These are phyloP conservation scores for Byssoonygena ceratinophila DNA, from an alignment of 2,329 filamentous ascomycete species.

Conservation along the genomic window DNA sequence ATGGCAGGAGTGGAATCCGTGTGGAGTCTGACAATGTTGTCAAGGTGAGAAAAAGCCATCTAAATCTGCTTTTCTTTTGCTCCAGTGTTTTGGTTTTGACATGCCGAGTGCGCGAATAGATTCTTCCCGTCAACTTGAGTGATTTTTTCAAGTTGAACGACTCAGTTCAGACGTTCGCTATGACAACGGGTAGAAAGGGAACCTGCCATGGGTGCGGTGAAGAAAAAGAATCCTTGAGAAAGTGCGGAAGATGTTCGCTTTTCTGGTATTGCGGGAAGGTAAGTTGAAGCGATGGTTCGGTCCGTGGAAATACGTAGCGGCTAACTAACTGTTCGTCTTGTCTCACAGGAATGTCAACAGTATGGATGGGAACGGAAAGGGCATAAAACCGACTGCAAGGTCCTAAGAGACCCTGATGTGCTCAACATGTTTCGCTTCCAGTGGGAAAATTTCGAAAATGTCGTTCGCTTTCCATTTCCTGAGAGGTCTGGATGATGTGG, in stretches of 20 bases:
- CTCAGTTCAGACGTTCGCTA: background rate
- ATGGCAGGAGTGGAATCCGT: background rate
- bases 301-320: too few relatives aligned
- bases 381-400: background rate
- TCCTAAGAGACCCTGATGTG: background rate
- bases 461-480: background rate
- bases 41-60: background rate
- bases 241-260: background rate
- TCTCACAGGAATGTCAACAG: background rate
- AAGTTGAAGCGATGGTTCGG: too few relatives aligned
- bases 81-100: too few relatives aligned
- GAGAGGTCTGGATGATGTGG: too few relatives aligned
- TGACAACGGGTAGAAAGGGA: background rate
- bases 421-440: background rate
- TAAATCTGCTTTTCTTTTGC: background rate
- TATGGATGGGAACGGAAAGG: background rate
- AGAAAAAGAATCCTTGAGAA: background rate
- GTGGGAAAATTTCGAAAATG: background rate
- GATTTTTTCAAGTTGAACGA: background rate
- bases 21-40: background rate
- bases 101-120: too few relatives aligned
- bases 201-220: constrained; percentile 1
- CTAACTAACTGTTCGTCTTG: too few relatives aligned
- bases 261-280: constrained; percentile 1
- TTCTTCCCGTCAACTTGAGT: background rate